Percentiles rank a stretch among this genome's conserved stretches.
These are phyloP conservation scores for Fusarium oligoseptatum DNA, from an alignment of 2,329 filamentous ascomycete species.

Conservation along the genomic window DNA sequence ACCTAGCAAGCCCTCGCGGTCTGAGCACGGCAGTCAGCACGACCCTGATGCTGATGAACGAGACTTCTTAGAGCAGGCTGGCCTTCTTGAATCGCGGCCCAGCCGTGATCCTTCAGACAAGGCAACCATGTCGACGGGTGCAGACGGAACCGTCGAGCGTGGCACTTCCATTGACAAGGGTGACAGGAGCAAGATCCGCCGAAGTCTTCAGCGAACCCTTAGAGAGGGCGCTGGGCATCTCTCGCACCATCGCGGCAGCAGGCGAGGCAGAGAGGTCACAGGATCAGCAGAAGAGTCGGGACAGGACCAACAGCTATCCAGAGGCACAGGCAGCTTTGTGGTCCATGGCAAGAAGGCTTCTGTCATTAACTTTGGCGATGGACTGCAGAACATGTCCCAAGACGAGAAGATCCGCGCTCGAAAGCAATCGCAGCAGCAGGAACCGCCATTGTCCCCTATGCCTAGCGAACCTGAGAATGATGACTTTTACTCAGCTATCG, in stretches of 20 bases:
- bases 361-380: constrained; percentile 95
- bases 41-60: constrained; percentile 76
- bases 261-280: constrained; percentile 76
- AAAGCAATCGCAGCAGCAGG: constrained; percentile 62
- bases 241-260: constrained; percentile 78
- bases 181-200: constrained; percentile 78
- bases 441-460: constrained; percentile 53
- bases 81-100: constrained; percentile 65
- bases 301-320: constrained; percentile 77
- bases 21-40: constrained; percentile 47
- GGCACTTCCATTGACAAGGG: constrained; percentile 58
- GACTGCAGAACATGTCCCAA: constrained; percentile 82
- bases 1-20: constrained; percentile 28
- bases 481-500: constrained; percentile 67
- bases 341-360: constrained; percentile 98
- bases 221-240: constrained; percentile 80
- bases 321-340: constrained; percentile 90
- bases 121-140: constrained; percentile 53
- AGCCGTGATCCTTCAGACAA: constrained; percentile 50
- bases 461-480: constrained; percentile 55
- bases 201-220: constrained; percentile 90
- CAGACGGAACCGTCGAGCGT: constrained; percentile 48
- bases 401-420: constrained; percentile 79
- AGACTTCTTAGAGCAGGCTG: constrained; percentile 75
- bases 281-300: constrained; percentile 54